Evolutionary conservation across 2,329 filamentous ascomycete species (phyloP).

Genomic region (Trichoderma breve): DNA sequence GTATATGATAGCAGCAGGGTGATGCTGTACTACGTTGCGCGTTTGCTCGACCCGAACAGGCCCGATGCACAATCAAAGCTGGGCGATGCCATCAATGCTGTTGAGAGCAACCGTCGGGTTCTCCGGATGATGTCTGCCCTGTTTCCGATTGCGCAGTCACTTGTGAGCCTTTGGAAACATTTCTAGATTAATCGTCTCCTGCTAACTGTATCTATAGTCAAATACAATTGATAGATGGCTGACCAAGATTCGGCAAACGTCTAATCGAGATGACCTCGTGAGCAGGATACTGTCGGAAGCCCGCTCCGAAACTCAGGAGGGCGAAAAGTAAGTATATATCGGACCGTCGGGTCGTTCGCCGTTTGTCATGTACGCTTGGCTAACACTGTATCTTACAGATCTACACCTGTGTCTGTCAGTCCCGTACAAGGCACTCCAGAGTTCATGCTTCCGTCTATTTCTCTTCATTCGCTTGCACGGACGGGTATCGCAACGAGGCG

Average conservation of each 20-base stretch:
- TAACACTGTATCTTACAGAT: slow-evolving; percentile 15
- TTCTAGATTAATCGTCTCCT: not conserved
- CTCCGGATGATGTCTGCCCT: slow-evolving; percentile 38
- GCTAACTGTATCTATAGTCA: slow-evolving; percentile 28
- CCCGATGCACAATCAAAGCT: slow-evolving; percentile 38
- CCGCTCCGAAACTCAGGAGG: slow-evolving; percentile 25
- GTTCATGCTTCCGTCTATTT: slow-evolving; percentile 26
- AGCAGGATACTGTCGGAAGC: slow-evolving; percentile 26
- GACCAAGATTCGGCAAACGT: slow-evolving; percentile 36
- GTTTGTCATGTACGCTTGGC: not conserved
- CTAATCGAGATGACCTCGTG: slow-evolving; percentile 24
- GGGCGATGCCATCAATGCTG: slow-evolving; percentile 38
- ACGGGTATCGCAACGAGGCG: slow-evolving; percentile 21
- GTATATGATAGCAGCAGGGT: slow-evolving; percentile 47
- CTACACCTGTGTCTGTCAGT: slow-evolving; percentile 19
- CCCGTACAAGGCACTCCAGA: slow-evolving; percentile 24
- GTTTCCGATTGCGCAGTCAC: slow-evolving; percentile 40
- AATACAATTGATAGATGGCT: slow-evolving; percentile 41
- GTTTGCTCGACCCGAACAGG: slow-evolving; percentile 39
- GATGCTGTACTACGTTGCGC: slow-evolving; percentile 48
- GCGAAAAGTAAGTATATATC: slow-evolving; percentile 22
- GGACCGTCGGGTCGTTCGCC: not conserved
- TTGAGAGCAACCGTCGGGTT: slow-evolving; percentile 41
- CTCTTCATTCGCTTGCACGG: slow-evolving; percentile 26
- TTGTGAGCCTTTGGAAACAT: slow-evolving; percentile 31